phyloP scores from a whole-genome alignment of 1,139 yeast species.

The Debaryomyces fabryi region DNA sequence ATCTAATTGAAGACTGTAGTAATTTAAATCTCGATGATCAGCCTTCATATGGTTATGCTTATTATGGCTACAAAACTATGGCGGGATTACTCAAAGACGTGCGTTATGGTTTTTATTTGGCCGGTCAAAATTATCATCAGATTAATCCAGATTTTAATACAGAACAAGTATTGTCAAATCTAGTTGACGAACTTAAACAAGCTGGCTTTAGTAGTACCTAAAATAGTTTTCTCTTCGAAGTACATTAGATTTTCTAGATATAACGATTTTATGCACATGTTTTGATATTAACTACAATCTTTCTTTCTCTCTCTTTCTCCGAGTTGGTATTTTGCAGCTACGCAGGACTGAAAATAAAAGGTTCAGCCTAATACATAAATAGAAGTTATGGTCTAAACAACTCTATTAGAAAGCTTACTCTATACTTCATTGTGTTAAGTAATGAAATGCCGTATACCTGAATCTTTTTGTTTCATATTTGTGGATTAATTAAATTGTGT shows the following conservation, averaged over 20 bases:
- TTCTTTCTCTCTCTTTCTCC: neutral
- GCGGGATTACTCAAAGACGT: slow-evolving; percentile 15
- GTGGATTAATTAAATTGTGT: neutral
- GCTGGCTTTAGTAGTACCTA: neutral
- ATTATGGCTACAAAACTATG: slow-evolving; percentile 34
- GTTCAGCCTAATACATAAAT: neutral
- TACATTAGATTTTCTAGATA: neutral
- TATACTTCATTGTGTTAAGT: neutral
- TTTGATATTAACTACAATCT: neutral
- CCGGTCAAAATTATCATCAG: slow-evolving; percentile 35
- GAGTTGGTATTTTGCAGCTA: neutral
- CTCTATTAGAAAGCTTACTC: neutral
- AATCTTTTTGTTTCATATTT: neutral
- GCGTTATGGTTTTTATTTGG: slow-evolving; percentile 34
- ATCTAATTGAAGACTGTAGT: slow-evolving; percentile 11
- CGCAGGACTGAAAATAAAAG: neutral
- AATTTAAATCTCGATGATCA: slow-evolving; percentile 16
- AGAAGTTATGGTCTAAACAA: neutral
- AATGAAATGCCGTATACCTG: too few relatives aligned
- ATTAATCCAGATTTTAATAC: slow-evolving; percentile 15
- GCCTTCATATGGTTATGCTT: slow-evolving; percentile 42
- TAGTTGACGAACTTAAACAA: slow-evolving; percentile 6
- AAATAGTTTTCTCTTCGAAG: neutral
- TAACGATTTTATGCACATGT: neutral
- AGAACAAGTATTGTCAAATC: slow-evolving; percentile 8